Evolutionary conservation across 176 grass and related monocot genomes (phyloP), one percentile per base, ranked within the genome.

Genomic region (Aegilops bicornis): DNA sequence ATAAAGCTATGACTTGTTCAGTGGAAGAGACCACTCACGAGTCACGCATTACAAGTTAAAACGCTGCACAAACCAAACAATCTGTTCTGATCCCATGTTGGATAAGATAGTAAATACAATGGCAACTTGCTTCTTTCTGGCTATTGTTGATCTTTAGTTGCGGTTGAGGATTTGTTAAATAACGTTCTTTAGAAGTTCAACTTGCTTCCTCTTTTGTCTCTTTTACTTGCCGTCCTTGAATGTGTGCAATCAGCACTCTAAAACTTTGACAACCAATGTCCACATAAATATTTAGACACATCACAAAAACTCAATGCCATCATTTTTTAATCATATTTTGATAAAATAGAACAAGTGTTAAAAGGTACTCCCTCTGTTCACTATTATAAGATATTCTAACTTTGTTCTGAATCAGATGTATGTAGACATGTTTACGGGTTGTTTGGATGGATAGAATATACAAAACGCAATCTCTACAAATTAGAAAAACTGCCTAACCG

Each of bases 61-160:
- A 87, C 19, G 29, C 37, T 78, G 23, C n/a, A 79, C 47, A 10
- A 77, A 61, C 68, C 6, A 67, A 84, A 69, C 22, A 89, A 65
- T 73, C 22, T 78, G 6, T 73, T 61, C 10, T 84, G 12, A 7
- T 17, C 15, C 29, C 76, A 73, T 82, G 54, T n/a, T 71, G 22
- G 48, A 36, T 82, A 54, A 19, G 19, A 19, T 54, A 17, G 52
- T 24, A 47, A 37, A 79, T 50, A 79, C n/a, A 65, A 30, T 61
- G 64, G 60, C n/a, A 64, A 42, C 3, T 71, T 35, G 4, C 32
- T 66, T 58, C n/a, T 73, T 62, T 86, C 66, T 66, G 17, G 7
- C 54, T 54, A 29, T 65, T 76, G 31, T 36, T 78, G 24, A 50
- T 75, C 42, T 27, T 23, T 61, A 50, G 13, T 17, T 47, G 79